Conservation (phyloP, 208 protist genomes). For the Vickermania ingenoplastis region DNA sequence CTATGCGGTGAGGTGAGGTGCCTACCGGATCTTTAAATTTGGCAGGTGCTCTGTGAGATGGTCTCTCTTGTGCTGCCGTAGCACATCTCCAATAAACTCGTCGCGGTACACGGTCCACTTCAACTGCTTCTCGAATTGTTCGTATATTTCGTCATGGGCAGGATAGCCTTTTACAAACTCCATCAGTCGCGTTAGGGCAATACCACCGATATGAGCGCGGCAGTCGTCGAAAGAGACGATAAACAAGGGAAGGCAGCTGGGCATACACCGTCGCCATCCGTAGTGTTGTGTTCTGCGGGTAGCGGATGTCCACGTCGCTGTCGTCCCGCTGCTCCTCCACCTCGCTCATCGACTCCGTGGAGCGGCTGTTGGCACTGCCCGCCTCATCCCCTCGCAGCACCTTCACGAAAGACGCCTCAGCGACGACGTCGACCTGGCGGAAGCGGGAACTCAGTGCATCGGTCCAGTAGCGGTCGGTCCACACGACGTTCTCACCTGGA, state of each 20-base stretch:
- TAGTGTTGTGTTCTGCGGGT: conserved; percentile 9
- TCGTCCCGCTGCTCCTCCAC: not conserved
- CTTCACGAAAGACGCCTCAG: conserved; percentile 9
- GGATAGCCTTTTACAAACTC: conserved; percentile 55
- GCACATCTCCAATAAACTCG: conserved; percentile 21
- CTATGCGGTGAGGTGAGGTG: no score
- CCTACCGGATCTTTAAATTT: conserved; percentile 9
- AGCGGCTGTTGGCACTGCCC: not conserved
- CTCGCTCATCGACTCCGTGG: not conserved
- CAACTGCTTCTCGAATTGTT: conserved; percentile 31
- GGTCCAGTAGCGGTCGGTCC: conserved; percentile 51
- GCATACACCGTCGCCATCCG: conserved; percentile 40
- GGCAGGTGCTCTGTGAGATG: conserved; percentile 6
- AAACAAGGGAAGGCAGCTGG: conserved; percentile 20
- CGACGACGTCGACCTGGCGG: conserved; percentile 5
- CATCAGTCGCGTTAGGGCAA: conserved; percentile 17
- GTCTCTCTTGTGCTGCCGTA: conserved; percentile 1
- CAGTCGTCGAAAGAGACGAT: conserved; percentile 17
- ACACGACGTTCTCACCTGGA: conserved; percentile 35
- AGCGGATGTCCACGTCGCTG: conserved; percentile 7
- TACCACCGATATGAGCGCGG: conserved; percentile 12
- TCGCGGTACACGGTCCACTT: conserved; percentile 28
- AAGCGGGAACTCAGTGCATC: conserved; percentile 17
- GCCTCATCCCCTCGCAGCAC: not conserved
- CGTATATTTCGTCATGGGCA: conserved; percentile 27